Percentiles rank a stretch among this genome's conserved stretches.
These are phyloP conservation scores for Reticulascus tulasneorum DNA, from an alignment of 2,329 filamentous ascomycete species.

Conservation along the genomic window DNA sequence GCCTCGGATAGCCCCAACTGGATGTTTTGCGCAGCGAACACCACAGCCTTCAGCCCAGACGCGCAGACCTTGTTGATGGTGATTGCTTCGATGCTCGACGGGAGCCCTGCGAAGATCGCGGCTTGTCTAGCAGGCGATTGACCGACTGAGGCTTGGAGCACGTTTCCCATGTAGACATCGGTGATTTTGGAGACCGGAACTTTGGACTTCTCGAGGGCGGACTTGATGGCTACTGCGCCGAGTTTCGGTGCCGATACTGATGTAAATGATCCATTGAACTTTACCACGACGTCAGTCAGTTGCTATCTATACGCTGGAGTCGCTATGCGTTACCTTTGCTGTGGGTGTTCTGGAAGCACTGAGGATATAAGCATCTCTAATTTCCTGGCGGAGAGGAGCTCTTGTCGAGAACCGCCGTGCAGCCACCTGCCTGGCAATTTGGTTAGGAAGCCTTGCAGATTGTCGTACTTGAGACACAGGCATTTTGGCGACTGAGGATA, in stretches of 20 bases:
- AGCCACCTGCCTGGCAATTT: constrained; percentile 35
- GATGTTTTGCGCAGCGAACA: constrained; percentile 88
- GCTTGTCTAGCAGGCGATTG: constrained; percentile 93
- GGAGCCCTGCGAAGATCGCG: constrained; percentile 79
- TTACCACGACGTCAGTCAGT: constrained; percentile 11
- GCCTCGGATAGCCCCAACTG: constrained; percentile 86
- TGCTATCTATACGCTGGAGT: background rate
- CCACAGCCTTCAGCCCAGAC: constrained; percentile 89
- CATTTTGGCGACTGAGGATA: background rate
- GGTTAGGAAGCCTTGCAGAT: constrained; percentile 28
- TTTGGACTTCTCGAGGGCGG: constrained; percentile 80
- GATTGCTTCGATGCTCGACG: constrained; percentile 75
- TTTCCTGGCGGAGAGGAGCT: constrained; percentile 53
- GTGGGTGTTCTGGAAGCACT: constrained; percentile 87
- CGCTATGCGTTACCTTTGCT: constrained; percentile 60
- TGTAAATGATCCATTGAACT: constrained; percentile 94
- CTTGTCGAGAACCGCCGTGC: constrained; percentile 44
- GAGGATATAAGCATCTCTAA: constrained; percentile 90
- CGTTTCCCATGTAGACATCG: constrained; percentile 97
- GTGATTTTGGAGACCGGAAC: constrained; percentile 77
- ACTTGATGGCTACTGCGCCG: constrained; percentile 86
- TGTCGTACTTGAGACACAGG: constrained; percentile 18
- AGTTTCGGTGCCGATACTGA: constrained; percentile 82
- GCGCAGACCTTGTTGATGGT: constrained; percentile 99
- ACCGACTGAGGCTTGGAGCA: constrained; percentile 77